Percentiles rank a stretch among this genome's conserved stretches.
These are phyloP conservation scores for Hanseniaspora vineae DNA, from an alignment of 805 yeast genomes.

Conservation along the genomic window DNA sequence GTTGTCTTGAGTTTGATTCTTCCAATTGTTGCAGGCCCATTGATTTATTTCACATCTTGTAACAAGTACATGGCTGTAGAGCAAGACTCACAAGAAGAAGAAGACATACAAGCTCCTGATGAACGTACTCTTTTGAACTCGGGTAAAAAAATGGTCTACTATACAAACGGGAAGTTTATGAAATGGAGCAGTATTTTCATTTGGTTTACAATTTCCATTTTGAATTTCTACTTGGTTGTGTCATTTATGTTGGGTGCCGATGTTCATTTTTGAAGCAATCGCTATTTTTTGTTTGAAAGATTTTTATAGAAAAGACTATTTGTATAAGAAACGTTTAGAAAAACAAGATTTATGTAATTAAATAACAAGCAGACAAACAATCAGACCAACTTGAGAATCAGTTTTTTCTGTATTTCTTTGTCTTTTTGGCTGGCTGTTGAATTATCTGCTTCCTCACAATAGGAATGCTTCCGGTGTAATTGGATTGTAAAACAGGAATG, in stretches of 20 bases:
- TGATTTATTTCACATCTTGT: conserved; percentile 67
- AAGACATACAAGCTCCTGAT: conserved; percentile 7
- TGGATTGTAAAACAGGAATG: conserved; percentile 60
- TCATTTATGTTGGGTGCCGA: conserved; percentile 38
- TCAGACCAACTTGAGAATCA: too few relatives aligned
- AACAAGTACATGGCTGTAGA: conserved; percentile 50
- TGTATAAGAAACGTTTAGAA: background rate
- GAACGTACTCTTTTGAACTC: conserved; percentile 7
- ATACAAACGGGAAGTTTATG: conserved; percentile 52
- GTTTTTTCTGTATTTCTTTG: background rate
- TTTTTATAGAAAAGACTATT: too few relatives aligned
- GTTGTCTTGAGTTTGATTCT: conserved; percentile 69
- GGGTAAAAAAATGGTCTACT: conserved; percentile 34
- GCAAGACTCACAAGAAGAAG: too few relatives aligned
- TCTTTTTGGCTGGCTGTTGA: background rate
- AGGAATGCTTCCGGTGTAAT: conserved; percentile 71
- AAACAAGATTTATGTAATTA: background rate
- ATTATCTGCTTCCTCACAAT: conserved; percentile 27
- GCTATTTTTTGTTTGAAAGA: too few relatives aligned
- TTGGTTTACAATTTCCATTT: conserved; percentile 59
- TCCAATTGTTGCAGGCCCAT: conserved; percentile 82
- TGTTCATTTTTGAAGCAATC: conserved; percentile 36
- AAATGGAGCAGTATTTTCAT: conserved; percentile 42
- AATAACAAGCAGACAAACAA: too few relatives aligned
- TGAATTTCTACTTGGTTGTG: conserved; percentile 57